Evolutionary conservation across 441 rosid genomes (phyloP).

Genomic region (Brassica balearica): DNA sequence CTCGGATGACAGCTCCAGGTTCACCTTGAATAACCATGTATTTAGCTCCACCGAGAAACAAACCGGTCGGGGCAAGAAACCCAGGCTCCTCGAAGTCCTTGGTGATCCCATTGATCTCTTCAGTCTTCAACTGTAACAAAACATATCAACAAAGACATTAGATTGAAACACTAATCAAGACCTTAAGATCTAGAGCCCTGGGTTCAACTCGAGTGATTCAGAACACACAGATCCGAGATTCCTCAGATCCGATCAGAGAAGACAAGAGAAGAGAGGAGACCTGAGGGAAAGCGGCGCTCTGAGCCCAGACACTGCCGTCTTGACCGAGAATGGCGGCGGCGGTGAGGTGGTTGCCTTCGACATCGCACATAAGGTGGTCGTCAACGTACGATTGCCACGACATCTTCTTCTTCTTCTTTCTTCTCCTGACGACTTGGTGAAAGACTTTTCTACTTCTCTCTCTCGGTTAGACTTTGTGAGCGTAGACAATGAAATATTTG

Average conservation of each 20-base stretch:
- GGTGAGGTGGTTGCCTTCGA: constrained; percentile 36
- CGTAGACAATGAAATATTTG: constrained; percentile 1
- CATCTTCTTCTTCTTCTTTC: constrained; percentile 24
- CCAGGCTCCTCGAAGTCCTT: constrained; percentile 47
- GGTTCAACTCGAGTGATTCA: not conserved
- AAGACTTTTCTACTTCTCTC: constrained; percentile 14
- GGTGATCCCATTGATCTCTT: constrained; percentile 47
- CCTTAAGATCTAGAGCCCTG: not conserved
- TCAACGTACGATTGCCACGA: constrained; percentile 42
- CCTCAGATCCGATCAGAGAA: constrained; percentile 22
- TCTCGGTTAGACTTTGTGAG: constrained; percentile 1
- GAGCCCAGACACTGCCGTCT: constrained; percentile 44
- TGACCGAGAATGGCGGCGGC: constrained; percentile 40
- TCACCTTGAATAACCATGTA: too few species aligned
- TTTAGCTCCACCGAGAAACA: too few species aligned
- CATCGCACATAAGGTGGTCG: constrained; percentile 44
- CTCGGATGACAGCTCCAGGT: too few species aligned
- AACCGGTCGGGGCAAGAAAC: too few species aligned
- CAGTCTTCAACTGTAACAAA: constrained; percentile 50
- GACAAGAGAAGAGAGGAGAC: not conserved
- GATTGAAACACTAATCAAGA: not conserved
- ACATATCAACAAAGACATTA: constrained; percentile 22
- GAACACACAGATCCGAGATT: constrained; percentile 16
- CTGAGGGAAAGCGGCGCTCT: constrained; percentile 20
- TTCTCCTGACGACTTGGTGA: constrained; percentile 9